Evolutionary conservation across 441 rosid species (phyloP), one percentile per base, ranked within the genome.

Genomic region (Pelargonium myrrhifolium): DNA sequence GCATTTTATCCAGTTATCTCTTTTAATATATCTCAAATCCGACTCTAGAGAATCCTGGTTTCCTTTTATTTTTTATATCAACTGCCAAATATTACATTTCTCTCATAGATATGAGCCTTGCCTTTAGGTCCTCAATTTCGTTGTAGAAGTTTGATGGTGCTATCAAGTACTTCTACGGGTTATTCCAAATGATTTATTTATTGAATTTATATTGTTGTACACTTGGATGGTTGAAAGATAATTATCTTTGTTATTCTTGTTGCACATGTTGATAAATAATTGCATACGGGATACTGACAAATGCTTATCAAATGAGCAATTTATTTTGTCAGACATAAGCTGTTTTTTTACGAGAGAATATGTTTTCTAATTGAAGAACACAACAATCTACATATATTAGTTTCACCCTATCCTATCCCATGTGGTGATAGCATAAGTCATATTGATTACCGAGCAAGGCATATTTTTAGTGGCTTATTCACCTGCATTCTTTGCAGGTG

Each of bases 401-500:
- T 31, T 31, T 31, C 4, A 31, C 7, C 37, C 37, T 31, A n/a
- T n/a, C n/a, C n/a, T 31, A 31, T 31, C 37, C 7, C 37, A 6
- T 31, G 37, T 31, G 37, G 37, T 31, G 37, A 7, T 31, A 3
- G 37, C 37, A 31, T 31, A 26, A 26, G 37, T 31, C 3, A 31
- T 31, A 31, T 31, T 31, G 37, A 31, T 31, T 47, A 47, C n/a
- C 14, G 55, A 47, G 18, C n/a, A 14, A 14, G n/a, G 14, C 5
- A 56, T 56, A 56, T 56, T 56, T 3, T 18, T 6, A 5, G 37
- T 7, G 37, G 0, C 37, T 31, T 31, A 31, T 5, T 31, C 37
- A 31, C 37, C 3, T 21, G 45, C 15, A 39, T 78, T 72, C 51
- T 72, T 53, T 76, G 77, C 81, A 94, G 99, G 99, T 65, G 97